These are phyloP conservation scores for Fusarium pseudonygamai DNA, from an alignment of 2,329 filamentous ascomycete genomes.

Conservation along the genomic window DNA sequence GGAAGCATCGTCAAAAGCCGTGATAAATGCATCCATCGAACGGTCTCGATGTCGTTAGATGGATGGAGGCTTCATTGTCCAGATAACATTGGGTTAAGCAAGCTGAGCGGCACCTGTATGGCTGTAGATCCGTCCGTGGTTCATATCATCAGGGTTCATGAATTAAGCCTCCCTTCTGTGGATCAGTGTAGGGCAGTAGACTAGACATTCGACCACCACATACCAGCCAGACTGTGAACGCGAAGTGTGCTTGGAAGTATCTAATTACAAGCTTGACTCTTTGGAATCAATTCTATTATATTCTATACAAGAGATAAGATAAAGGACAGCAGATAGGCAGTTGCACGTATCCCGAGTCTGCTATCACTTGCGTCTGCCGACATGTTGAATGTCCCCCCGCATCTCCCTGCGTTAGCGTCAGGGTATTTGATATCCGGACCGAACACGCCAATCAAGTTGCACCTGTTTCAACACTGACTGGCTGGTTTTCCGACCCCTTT, in stretches of 20 bases:
- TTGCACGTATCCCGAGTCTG: rapidly evolving
- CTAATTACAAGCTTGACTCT: not conserved
- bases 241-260: not conserved
- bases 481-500: not conserved
- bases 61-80: too few relatives aligned
- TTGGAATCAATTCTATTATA: not conserved
- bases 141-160: not conserved
- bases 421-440: not conserved
- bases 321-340: not conserved
- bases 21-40: not conserved
- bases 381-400: not conserved
- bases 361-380: not conserved
- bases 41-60: not conserved
- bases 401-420: not conserved
- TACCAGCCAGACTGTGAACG: not conserved
- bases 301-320: not conserved
- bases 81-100: not conserved
- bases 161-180: not conserved
- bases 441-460: not conserved
- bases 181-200: not conserved
- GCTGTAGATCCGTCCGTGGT: not conserved
- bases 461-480: rapidly evolving
- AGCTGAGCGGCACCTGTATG: not conserved
- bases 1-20: not conserved
- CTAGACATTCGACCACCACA: not conserved